These are phyloP conservation scores for Silene vulgaris DNA, from an alignment of 179 eudicot genomes.

Conservation along the genomic window DNA sequence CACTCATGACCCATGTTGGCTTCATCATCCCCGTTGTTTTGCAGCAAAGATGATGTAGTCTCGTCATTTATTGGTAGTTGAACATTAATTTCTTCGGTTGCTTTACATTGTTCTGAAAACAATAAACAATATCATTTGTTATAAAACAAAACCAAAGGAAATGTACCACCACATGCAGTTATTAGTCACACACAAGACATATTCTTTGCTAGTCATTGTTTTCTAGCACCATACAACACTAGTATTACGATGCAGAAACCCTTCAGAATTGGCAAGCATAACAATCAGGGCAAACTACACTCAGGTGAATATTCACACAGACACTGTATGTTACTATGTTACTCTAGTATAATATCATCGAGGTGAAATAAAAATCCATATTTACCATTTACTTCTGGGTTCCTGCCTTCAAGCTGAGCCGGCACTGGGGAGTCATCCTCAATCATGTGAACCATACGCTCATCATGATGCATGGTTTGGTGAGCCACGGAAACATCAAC, in stretches of 20 bases:
- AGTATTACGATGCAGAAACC: neutral
- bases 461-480: neutral
- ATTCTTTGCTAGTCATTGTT: too few relatives aligned
- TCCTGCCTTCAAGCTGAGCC: neutral
- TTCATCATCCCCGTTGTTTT: too few relatives aligned
- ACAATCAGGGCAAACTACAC: neutral
- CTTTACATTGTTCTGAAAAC: too few relatives aligned
- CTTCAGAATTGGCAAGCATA: neutral
- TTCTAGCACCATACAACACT: too few relatives aligned
- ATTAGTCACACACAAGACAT: too few relatives aligned
- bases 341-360: neutral
- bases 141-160: too few relatives aligned
- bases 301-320: neutral
- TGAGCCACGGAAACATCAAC: neutral
- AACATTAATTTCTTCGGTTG: too few relatives aligned
- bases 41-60: too few relatives aligned
- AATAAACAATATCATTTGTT: too few relatives aligned
- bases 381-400: slow-evolving; percentile 17
- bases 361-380: neutral
- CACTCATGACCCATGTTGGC: too few relatives aligned
- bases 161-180: too few relatives aligned
- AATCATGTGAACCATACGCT: neutral
- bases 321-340: neutral
- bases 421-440: neutral
- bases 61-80: too few relatives aligned